phyloP scores from a whole-genome alignment of 305 asterid species.

The Striga hermonthica region DNA sequence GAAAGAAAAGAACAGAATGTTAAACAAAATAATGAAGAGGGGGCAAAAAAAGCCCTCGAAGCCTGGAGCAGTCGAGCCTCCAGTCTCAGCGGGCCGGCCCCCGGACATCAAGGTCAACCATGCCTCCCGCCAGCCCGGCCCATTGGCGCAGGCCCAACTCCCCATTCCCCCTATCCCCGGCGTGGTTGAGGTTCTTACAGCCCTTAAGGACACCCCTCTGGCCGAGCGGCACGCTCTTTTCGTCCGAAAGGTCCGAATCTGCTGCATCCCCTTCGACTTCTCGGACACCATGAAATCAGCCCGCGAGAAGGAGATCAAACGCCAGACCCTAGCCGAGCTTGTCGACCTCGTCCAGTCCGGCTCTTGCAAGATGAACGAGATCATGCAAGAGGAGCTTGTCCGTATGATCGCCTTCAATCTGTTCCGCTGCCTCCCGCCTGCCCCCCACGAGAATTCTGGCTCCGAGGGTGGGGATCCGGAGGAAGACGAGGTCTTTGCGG shows the following conservation, averaged over 20 bases:
- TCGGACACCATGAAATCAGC: constrained; percentile 63
- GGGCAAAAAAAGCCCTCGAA: constrained; percentile 75
- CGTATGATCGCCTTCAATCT: constrained; percentile 71
- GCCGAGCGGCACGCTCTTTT: constrained; percentile 64
- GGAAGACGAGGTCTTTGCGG: constrained; percentile 75
- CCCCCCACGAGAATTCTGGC: constrained; percentile 53
- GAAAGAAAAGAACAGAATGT: constrained; percentile 50
- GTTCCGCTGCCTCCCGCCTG: constrained; percentile 72
- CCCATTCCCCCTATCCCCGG: constrained; percentile 51
- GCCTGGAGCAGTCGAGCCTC: constrained; percentile 57
- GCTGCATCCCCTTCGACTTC: constrained; percentile 64
- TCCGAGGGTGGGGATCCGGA: constrained; percentile 60
- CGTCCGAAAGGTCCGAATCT: constrained; percentile 63
- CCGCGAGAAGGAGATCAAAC: constrained; percentile 85
- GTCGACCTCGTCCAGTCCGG: constrained; percentile 70
- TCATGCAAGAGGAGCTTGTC: constrained; percentile 81
- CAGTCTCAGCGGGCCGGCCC: constrained; percentile 46
- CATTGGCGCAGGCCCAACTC: constrained; percentile 42
- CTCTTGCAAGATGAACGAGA: constrained; percentile 74
- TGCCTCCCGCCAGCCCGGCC: constrained; percentile 49
- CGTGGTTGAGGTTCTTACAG: constrained; percentile 67
- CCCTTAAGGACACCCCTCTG: constrained; percentile 56
- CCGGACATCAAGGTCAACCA: constrained; percentile 49
- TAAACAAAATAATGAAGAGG: constrained; percentile 71
- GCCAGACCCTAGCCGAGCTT: constrained; percentile 74